Percentiles rank a stretch among this genome's conserved stretches.
phyloP scores from a whole-genome alignment of 768 basidiomycete species.

The Suillus occidentalis region DNA sequence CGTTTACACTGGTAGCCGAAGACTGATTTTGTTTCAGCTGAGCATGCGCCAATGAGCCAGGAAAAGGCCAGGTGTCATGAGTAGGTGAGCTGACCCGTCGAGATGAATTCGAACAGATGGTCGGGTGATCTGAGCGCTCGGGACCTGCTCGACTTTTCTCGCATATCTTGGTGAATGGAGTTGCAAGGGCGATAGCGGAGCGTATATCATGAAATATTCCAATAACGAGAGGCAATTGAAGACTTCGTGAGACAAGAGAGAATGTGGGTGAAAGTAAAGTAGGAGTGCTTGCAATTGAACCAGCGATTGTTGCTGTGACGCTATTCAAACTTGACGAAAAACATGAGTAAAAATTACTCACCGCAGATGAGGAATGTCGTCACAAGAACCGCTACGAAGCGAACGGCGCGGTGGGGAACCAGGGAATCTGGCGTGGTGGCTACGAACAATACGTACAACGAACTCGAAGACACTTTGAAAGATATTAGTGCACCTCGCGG shows the following conservation, averaged over 20 bases:
- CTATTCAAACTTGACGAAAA: neutral
- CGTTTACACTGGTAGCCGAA: slow-evolving; percentile 1
- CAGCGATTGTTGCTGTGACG: slow-evolving; percentile 24
- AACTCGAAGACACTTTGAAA: slow-evolving; percentile 25
- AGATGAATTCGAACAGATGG: slow-evolving; percentile 7
- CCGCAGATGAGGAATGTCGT: slow-evolving; percentile 27
- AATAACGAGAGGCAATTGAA: slow-evolving; percentile 20
- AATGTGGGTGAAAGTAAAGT: slow-evolving; percentile 24
- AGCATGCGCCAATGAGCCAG: slow-evolving; percentile 24
- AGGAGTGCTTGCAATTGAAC: slow-evolving; percentile 26
- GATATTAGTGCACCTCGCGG: neutral
- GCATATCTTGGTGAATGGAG: neutral
- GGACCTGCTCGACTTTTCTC: slow-evolving; percentile 17
- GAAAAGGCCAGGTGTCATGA: slow-evolving; percentile 33
- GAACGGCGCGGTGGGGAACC: slow-evolving; percentile 14
- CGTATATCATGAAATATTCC: slow-evolving; percentile 11
- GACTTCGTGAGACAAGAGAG: slow-evolving; percentile 22
- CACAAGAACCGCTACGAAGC: slow-evolving; percentile 18
- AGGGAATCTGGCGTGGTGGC: slow-evolving; percentile 7
- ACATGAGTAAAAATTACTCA: slow-evolving; percentile 14
- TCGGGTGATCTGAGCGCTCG: neutral
- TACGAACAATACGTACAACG: slow-evolving; percentile 23
- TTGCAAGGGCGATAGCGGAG: neutral
- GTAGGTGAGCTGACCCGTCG: slow-evolving; percentile 31
- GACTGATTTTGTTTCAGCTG: slow-evolving; percentile 5